These are phyloP conservation scores for Ophiostoma piceae DNA, from an alignment of 2,329 filamentous ascomycete species.

Conservation along the genomic window DNA sequence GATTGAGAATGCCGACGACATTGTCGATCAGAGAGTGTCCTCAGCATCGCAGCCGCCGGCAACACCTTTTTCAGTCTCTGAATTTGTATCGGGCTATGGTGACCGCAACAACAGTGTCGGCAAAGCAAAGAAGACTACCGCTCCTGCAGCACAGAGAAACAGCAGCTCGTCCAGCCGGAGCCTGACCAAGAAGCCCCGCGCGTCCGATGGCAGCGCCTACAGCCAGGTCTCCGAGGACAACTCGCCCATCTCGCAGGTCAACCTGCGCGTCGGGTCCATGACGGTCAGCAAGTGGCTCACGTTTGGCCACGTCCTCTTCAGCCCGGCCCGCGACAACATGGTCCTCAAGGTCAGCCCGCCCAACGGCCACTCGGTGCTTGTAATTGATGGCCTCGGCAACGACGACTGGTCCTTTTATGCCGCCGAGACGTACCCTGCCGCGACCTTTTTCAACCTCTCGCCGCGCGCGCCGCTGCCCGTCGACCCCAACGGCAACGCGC, in stretches of 20 bases:
- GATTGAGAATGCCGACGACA: constrained; percentile 46
- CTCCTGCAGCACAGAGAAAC: constrained; percentile 27
- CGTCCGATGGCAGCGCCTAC: constrained; percentile 43
- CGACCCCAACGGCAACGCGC: constrained; percentile 32
- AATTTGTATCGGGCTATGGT: constrained; percentile 40
- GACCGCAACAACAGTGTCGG: constrained; percentile 31
- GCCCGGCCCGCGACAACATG: constrained; percentile 68
- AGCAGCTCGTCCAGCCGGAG: constrained; percentile 33
- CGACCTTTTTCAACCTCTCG: constrained; percentile 71
- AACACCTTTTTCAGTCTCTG: constrained; percentile 41
- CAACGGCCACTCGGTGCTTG: constrained; percentile 62
- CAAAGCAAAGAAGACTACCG: constrained; percentile 28
- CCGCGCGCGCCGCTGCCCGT: constrained; percentile 49
- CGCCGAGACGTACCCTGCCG: constrained; percentile 69
- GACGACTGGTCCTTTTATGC: constrained; percentile 85
- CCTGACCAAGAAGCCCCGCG: constrained; percentile 28
- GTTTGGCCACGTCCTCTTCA: constrained; percentile 78
- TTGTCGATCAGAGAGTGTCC: constrained; percentile 36
- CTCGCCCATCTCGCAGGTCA: constrained; percentile 64
- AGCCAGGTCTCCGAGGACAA: constrained; percentile 51
- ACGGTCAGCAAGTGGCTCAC: constrained; percentile 85
- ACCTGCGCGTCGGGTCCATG: constrained; percentile 72
- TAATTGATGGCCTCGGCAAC: constrained; percentile 80
- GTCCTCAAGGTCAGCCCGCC: constrained; percentile 43
- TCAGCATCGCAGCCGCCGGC: constrained; percentile 35